Evolutionary conservation across 1,284 basidiomycete species (phyloP).

Genomic region (Pholiota adiposa): DNA sequence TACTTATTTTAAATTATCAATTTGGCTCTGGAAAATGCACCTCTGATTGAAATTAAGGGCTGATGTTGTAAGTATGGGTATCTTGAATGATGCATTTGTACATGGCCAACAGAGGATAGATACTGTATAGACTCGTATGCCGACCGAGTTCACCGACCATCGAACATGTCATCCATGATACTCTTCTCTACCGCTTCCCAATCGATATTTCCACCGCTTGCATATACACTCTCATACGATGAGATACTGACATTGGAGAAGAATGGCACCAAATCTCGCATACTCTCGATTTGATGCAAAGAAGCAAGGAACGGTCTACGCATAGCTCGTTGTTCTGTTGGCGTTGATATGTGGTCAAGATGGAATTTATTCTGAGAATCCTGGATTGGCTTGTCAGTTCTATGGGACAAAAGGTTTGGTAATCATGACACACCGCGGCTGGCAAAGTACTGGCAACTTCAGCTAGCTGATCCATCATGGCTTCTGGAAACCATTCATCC

Average conservation of each 20-base stretch:
- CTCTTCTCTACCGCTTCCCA: conserved; percentile 86
- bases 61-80: conserved; percentile 7
- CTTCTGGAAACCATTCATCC: conserved; percentile 82
- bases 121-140: neutral
- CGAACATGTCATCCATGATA: conserved; percentile 87
- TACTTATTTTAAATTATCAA: conserved; percentile 15
- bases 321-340: conserved; percentile 45
- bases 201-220: conserved; percentile 77
- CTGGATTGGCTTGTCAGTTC: conserved; percentile 16
- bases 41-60: neutral
- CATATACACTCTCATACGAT: conserved; percentile 90
- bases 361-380: conserved; percentile 23
- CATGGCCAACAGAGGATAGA: neutral
- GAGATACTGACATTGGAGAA: conserved; percentile 88
- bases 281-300: conserved; percentile 76
- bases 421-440: conserved; percentile 37
- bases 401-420: conserved; percentile 1
- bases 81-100: conserved; percentile 5
- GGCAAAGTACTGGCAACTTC: conserved; percentile 77
- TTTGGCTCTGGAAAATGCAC: neutral
- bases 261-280: conserved; percentile 84
- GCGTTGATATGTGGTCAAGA: conserved; percentile 23
- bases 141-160: conserved; percentile 49
- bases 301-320: conserved; percentile 75
- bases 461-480: conserved; percentile 91